Evolutionary conservation across 2,329 filamentous ascomycete genomes (phyloP).

Genomic region (Fusarium brachygibbosum): DNA sequence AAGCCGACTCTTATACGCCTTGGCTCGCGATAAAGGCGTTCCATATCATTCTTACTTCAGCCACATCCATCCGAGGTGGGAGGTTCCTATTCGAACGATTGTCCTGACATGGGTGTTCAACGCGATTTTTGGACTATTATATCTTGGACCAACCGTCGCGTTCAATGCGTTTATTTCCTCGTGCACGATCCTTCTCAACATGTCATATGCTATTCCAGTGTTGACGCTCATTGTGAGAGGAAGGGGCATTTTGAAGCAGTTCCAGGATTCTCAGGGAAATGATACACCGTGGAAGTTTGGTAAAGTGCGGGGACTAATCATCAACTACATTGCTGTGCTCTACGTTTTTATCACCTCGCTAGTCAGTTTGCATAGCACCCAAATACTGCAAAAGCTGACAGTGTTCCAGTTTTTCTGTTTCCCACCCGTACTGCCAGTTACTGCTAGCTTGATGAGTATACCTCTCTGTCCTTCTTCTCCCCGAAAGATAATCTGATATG

Average conservation of each 20-base stretch:
- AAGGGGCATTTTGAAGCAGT: not conserved
- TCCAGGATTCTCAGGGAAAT: not conserved
- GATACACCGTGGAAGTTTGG: constrained; percentile 37
- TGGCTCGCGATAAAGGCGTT: constrained; percentile 41
- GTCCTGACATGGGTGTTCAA: constrained; percentile 36
- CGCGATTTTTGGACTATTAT: constrained; percentile 35
- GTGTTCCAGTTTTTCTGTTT: constrained; percentile 40
- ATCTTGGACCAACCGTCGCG: constrained; percentile 34
- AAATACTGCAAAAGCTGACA: not conserved
- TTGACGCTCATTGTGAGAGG: constrained; percentile 31
- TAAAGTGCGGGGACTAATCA: constrained; percentile 5
- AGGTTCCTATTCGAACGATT: constrained; percentile 33
- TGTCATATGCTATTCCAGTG: constrained; percentile 39
- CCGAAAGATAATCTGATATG: not conserved
- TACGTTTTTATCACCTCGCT: constrained; percentile 41
- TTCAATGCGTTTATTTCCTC: constrained; percentile 42
- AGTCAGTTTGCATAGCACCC: not conserved
- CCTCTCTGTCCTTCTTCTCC: rapidly evolving
- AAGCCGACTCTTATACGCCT: constrained; percentile 58
- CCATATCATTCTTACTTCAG: constrained; percentile 29
- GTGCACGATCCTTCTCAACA: constrained; percentile 41
- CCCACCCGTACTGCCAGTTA: constrained; percentile 32
- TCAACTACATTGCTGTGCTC: constrained; percentile 35
- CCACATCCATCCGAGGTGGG: constrained; percentile 33
- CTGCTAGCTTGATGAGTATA: constrained; percentile 40